Evolutionary conservation across 2,329 filamentous ascomycete species (phyloP).

Genomic region (Biscogniauxia marginata): DNA sequence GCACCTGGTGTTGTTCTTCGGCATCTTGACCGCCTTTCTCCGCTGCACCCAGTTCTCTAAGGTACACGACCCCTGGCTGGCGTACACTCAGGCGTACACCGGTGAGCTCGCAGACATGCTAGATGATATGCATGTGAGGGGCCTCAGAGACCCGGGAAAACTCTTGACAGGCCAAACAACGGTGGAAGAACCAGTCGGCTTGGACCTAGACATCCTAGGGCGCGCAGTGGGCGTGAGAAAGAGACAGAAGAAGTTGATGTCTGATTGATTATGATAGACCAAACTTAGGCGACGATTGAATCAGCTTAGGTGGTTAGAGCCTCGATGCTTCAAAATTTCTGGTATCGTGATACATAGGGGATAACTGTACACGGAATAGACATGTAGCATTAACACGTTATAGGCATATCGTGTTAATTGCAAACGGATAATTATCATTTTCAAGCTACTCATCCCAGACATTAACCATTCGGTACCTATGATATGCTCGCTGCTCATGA

Average conservation of each 20-base stretch:
- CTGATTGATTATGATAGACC: neutral
- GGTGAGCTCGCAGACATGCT: slow-evolving; percentile 4
- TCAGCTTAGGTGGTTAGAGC: too few species aligned
- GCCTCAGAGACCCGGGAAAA: neutral
- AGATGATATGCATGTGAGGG: slow-evolving; percentile 1
- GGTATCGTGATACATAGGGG: too few species aligned
- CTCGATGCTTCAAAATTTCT: too few species aligned
- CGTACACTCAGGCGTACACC: slow-evolving; percentile 4
- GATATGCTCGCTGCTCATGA: too few species aligned
- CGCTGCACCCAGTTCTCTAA: slow-evolving; percentile 4
- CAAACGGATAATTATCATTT: too few species aligned
- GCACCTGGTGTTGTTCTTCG: slow-evolving; percentile 3
- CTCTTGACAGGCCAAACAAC: neutral
- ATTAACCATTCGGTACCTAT: too few species aligned
- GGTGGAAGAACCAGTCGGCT: neutral
- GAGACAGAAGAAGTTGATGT: neutral
- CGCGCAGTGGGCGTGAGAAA: slow-evolving; percentile 4
- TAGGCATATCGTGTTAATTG: too few species aligned
- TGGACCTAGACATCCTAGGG: slow-evolving; percentile 2
- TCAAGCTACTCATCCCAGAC: too few species aligned
- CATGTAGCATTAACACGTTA: too few species aligned
- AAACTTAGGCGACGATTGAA: too few species aligned
- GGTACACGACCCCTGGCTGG: slow-evolving; percentile 7
- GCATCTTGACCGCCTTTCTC: neutral
- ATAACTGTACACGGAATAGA: too few species aligned